Base-by-base conservation (phyloP, 352 stramenopile genomes). In the Globisporangium orthogonon region DNA sequence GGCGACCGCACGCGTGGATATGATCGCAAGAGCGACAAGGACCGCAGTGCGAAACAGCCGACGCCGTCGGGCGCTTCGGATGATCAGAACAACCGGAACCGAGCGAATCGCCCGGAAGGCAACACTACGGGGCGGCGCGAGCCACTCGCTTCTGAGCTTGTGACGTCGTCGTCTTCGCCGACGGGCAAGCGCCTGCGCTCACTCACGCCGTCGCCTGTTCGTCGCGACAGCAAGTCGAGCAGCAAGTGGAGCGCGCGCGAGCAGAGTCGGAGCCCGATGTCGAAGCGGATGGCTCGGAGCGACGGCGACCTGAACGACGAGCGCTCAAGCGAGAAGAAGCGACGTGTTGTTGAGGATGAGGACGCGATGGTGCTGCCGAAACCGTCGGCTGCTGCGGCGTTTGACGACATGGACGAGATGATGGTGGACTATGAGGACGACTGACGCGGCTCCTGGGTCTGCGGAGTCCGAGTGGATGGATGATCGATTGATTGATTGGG, bases 371-470 rank as follows among this genome's bases (percentile, higher is more conserved):
- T 54, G 39, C 56, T 69, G 46, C 56, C 68, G 29, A 78, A 76
- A 53, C 56, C 70, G 54, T 58, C 66, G 50, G 67, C 58, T 53
- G 58, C 76, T 50, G 62, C 76, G 35, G 58, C 72, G 54, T 78
- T 83, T 52, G 77, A 78, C 49, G 77, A 84, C 53, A 83, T 89
- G 62, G 79, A 91, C 68, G 82, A 89, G 65, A 81, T 77, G 64
- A 73, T 81, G 63, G 82, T 91, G 53, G 82, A 91, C 67, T 91
- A 89, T 55, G 82, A 91, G 71, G 79, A 91, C 57, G 80, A 90
- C 49, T 73, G 83, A 56, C 78, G 69, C 66, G 49, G 40, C 33
- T 41, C 48, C 23, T 9, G 28, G 49, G 35, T 64, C 43, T 61
- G 60, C 46, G 50, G 62, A 41, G 50, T 71, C 44, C 31, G 61